Conservation (phyloP, 2,329 filamentous ascomycete species). For the Endocalyx cinctus region DNA sequence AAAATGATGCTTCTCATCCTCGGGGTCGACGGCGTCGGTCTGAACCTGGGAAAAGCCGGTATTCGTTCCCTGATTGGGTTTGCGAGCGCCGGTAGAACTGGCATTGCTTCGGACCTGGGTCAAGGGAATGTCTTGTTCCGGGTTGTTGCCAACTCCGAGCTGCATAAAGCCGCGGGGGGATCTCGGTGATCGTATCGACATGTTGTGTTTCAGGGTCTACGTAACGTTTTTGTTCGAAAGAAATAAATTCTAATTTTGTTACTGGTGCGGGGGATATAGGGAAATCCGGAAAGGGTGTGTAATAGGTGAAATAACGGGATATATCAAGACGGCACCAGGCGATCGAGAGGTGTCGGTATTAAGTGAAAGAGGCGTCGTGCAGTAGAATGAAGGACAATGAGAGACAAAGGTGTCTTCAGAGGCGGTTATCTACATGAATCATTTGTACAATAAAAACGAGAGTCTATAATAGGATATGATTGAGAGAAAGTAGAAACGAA, state of each 20-base stretch:
- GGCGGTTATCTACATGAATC: too few relatives aligned
- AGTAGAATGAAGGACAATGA: too few relatives aligned
- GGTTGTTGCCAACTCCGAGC: constrained; percentile 14
- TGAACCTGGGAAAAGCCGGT: constrained; percentile 24
- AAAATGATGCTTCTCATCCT: constrained; percentile 43
- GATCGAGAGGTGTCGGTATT: too few relatives aligned
- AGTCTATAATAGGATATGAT: too few relatives aligned
- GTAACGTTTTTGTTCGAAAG: constrained; percentile 3
- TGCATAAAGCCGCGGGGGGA: constrained; percentile 24
- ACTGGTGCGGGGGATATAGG: too few relatives aligned
- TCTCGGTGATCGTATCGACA: constrained; percentile 24
- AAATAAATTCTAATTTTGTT: constrained; percentile 5
- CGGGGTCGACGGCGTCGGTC: constrained; percentile 14
- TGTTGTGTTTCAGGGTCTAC: constrained; percentile 7
- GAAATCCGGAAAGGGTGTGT: too few relatives aligned
- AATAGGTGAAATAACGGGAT: too few relatives aligned
- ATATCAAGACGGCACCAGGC: too few relatives aligned
- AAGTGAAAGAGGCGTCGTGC: too few relatives aligned
- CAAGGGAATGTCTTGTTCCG: constrained; percentile 23
- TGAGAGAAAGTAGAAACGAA: too few relatives aligned
- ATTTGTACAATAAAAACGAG: too few relatives aligned
- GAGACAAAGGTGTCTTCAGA: too few relatives aligned
- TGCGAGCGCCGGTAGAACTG: constrained; percentile 50
- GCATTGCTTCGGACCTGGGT: constrained; percentile 48
- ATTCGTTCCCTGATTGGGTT: constrained; percentile 34